Evolutionary conservation across 257 asterid species (phyloP).

Genomic region (Scutellaria minor): DNA sequence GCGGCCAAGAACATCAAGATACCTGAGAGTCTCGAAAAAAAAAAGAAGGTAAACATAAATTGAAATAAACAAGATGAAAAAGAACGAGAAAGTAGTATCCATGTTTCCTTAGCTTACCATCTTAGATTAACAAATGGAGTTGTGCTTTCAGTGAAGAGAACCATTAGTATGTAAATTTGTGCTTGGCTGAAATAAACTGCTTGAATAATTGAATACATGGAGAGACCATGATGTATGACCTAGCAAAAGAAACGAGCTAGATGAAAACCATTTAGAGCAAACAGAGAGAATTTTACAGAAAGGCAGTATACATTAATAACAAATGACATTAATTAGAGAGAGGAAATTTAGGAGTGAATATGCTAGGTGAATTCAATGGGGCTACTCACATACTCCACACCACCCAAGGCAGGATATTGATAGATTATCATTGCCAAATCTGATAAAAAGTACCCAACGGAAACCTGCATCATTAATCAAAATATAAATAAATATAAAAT

Average conservation of each 20-base stretch:
- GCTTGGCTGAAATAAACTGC: conserved; percentile 86
- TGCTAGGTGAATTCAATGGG: conserved; percentile 12
- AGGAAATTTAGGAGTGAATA: neutral
- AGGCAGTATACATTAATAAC: neutral
- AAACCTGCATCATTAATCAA: conserved; percentile 54
- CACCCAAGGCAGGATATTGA: conserved; percentile 80
- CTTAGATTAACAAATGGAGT: conserved; percentile 91
- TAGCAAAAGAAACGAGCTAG: conserved; percentile 33
- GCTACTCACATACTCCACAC: conserved; percentile 83
- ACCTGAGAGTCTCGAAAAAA: conserved; percentile 52
- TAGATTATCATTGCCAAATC: conserved; percentile 83
- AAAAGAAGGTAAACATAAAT: conserved; percentile 1
- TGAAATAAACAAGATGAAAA: conserved; percentile 5
- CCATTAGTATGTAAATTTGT: conserved; percentile 82
- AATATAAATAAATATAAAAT: neutral
- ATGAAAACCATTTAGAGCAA: neutral
- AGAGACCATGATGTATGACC: conserved; percentile 94
- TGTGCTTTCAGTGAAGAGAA: conserved; percentile 88
- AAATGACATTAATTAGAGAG: neutral
- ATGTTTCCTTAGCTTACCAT: conserved; percentile 58
- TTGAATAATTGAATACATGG: conserved; percentile 70
- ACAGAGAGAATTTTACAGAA: neutral
- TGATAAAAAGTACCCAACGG: conserved; percentile 82
- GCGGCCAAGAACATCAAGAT: conserved; percentile 75
- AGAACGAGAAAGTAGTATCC: neutral